Conservation (phyloP, 371 early-diverging fungal genomes). For the Mucor irregularis region DNA sequence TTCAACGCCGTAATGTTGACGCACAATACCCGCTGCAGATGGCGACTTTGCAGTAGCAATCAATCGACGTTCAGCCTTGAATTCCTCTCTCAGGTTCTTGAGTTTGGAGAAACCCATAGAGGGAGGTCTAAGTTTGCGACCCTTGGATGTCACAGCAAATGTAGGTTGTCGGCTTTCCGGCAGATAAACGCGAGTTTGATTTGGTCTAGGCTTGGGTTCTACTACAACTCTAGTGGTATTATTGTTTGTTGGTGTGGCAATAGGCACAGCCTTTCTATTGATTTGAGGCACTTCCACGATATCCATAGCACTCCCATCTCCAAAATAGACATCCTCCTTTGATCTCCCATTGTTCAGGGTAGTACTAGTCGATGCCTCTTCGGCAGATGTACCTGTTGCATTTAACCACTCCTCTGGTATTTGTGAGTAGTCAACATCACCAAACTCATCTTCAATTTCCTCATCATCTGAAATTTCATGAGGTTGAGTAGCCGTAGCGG, state of each 20-base stretch:
- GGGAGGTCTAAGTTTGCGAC: conserved; percentile 39
- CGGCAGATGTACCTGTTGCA: neutral
- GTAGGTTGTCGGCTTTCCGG: conserved; percentile 16
- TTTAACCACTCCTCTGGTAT: conserved; percentile 45
- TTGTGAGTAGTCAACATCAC: conserved; percentile 39
- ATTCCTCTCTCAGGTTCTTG: conserved; percentile 34
- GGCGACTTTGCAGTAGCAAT: conserved; percentile 40
- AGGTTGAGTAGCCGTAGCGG: conserved; percentile 6
- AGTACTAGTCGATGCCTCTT: neutral
- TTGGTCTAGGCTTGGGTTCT: neutral
- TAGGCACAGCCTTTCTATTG: neutral
- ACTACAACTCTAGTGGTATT: neutral
- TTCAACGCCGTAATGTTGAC: conserved; percentile 14
- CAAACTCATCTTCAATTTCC: conserved; percentile 19
- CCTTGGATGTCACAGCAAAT: conserved; percentile 45
- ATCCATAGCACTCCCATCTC: conserved; percentile 6
- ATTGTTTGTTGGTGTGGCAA: neutral
- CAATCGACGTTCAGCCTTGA: conserved; percentile 33
- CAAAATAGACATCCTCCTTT: neutral
- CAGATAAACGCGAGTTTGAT: conserved; percentile 20
- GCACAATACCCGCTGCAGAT: conserved; percentile 32
- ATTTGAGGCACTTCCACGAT: neutral
- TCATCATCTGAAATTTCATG: conserved; percentile 24
- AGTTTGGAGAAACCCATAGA: conserved; percentile 45
- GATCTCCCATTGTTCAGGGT: neutral